These are phyloP conservation scores for Pyrrhoderma noxium DNA, from an alignment of 1,284 basidiomycete genomes.

Conservation along the genomic window DNA sequence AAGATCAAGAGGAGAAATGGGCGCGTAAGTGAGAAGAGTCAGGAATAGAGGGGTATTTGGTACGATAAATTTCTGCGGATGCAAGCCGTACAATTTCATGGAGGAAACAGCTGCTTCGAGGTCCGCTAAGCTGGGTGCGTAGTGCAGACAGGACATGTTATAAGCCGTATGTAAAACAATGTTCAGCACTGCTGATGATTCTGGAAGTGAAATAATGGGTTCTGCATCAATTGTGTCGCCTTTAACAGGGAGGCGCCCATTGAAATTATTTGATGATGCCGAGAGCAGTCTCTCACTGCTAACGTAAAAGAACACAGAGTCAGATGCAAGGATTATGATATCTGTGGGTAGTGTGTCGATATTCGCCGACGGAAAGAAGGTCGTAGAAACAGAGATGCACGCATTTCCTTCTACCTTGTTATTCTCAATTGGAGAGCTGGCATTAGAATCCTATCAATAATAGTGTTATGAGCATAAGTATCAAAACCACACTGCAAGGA, in stretches of 20 bases:
- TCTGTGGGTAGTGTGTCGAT: slow-evolving; percentile 49
- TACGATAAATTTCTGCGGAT: slow-evolving; percentile 22
- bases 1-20: slow-evolving; percentile 29
- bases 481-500: neutral
- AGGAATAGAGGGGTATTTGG: slow-evolving; percentile 27
- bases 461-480: slow-evolving; percentile 6
- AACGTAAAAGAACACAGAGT: slow-evolving; percentile 61
- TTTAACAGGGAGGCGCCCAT: slow-evolving; percentile 26
- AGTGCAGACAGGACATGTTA: slow-evolving; percentile 30
- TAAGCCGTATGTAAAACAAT: slow-evolving; percentile 33
- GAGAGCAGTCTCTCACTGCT: slow-evolving; percentile 30
- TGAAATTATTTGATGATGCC: slow-evolving; percentile 33
- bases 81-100: slow-evolving; percentile 28
- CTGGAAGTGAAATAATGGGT: slow-evolving; percentile 28
- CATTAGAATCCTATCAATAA: slow-evolving; percentile 28
- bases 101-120: slow-evolving; percentile 29
- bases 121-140: slow-evolving; percentile 28
- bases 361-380: slow-evolving; percentile 64
- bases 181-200: slow-evolving; percentile 30
- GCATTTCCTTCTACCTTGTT: slow-evolving; percentile 27
- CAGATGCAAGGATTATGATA: slow-evolving; percentile 56
- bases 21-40: slow-evolving; percentile 30
- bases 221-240: slow-evolving; percentile 24
- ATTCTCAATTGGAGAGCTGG: slow-evolving; percentile 27
- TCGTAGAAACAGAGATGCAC: slow-evolving; percentile 70